Percentiles rank a stretch among this genome's conserved stretches.
These are phyloP conservation scores for Prunus mume DNA, from an alignment of 306 rosid genomes.

Conservation along the genomic window DNA sequence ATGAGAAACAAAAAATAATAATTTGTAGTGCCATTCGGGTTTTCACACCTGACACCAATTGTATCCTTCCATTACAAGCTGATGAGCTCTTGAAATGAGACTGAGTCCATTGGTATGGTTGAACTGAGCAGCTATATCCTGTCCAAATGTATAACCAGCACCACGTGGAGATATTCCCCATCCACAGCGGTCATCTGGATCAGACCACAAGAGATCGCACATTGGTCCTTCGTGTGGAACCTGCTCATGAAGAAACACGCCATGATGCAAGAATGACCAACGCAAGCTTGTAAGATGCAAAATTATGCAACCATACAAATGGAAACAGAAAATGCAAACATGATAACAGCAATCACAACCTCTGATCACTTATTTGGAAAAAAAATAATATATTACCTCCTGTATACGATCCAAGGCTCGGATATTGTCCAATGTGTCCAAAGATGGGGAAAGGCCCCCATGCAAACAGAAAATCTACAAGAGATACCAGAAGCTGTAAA, in stretches of 20 bases:
- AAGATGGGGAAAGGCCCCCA: conserved; percentile 96
- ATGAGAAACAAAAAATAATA: conserved; percentile 4
- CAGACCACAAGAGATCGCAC: conserved; percentile 99
- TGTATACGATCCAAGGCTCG: conserved; percentile 94
- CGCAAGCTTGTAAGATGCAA: not conserved
- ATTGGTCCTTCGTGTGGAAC: conserved; percentile 99
- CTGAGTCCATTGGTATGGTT: conserved; percentile 93
- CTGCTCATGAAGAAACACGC: conserved; percentile 35
- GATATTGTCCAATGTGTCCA: conserved; percentile 91
- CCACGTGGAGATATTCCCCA: conserved; percentile 99
- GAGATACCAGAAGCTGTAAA: conserved; percentile 24
- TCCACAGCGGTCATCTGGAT: conserved; percentile 99
- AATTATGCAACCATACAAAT: not conserved
- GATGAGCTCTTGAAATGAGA: conserved; percentile 96
- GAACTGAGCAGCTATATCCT: conserved; percentile 94
- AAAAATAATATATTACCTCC: conserved; percentile 50
- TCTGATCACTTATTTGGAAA: not conserved
- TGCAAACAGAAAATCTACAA: conserved; percentile 92
- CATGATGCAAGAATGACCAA: conserved; percentile 3
- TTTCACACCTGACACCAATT: conserved; percentile 96
- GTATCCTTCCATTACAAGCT: conserved; percentile 99
- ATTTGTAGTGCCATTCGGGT: not conserved
- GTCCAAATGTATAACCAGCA: conserved; percentile 98
- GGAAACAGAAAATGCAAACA: not conserved
- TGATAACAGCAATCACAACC: not conserved